Base-by-base conservation (phyloP, 2,329 filamentous ascomycete genomes). In the Grosmannia huntii region DNA sequence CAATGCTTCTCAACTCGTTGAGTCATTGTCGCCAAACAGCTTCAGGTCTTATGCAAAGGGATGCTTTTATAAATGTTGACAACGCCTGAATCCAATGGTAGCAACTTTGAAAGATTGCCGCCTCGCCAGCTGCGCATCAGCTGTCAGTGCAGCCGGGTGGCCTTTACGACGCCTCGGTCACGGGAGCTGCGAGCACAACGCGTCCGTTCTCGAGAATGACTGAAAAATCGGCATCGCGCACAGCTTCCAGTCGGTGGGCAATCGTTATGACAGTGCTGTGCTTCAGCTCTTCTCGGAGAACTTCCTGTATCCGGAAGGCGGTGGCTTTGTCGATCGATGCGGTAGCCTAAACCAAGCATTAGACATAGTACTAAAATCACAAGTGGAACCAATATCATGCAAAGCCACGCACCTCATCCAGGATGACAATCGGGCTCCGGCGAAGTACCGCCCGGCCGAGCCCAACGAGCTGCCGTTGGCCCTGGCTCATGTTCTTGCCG, bases 201-300 rank as follows among this genome's bases (percentile, higher is more conserved):
- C 68, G 67, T 1, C 81, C 81, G 16, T 70, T 69, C 38, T 83
- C 78, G 53, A 84, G 64, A 33, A 79, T 69, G 53, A 84, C 66
- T 57, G 76, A 79, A 65, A 76, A 84, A 55, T 77, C 74, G 0
- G 80, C 80, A 60, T 81, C 78, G 62, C 75, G 73, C 11, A 86
- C 83, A 0, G 83, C 83, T 67, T 84, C 80, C 1, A 84, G 70
- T 1, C 82, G 75, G 66, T 86, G 83, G n/a, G 83, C 82, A 66
- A 86, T 84, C 0, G 82, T 84, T 49, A 86, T 82, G 2, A 86
- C 81, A 0, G 83, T 85, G 62, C 79, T 82, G 16, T 73, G 61
- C 4, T 66, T 65, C 51, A 85, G 70, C 65, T 84, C 81, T 27
- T 77, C 74, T 4, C 81, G 68, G 46, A 85, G 65, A 2, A 85